Evolutionary conservation across 495 filamentous ascomycete species (phyloP).

Genomic region (Peziza echinospora): DNA sequence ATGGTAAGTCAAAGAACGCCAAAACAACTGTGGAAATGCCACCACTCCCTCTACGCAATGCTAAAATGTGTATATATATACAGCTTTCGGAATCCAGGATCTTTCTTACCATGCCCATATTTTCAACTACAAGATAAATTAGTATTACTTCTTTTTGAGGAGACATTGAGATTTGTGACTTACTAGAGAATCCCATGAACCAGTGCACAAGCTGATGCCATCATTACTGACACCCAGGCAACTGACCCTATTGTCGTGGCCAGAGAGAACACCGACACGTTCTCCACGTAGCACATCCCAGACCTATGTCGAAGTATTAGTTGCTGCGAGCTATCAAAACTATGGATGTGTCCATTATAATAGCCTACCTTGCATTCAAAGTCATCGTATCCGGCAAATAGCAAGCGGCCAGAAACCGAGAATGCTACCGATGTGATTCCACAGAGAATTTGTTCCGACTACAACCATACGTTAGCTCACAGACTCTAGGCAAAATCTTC

Average conservation of each 20-base stretch:
- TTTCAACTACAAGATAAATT: conserved; percentile 12
- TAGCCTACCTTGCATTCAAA: conserved; percentile 91
- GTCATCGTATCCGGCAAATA: conserved; percentile 96
- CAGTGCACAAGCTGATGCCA: conserved; percentile 95
- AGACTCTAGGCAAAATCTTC: background rate
- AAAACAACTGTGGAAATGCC: no score
- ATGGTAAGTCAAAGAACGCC: no score
- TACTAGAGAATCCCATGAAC: conserved; percentile 98
- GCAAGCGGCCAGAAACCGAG: conserved; percentile 82
- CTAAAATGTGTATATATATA: no score
- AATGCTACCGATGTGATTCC: conserved; percentile 97
- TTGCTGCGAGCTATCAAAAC: no score
- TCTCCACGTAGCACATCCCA: conserved; percentile 96
- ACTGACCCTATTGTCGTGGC: conserved; percentile 97
- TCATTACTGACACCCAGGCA: conserved; percentile 97
- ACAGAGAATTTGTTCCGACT: conserved; percentile 94
- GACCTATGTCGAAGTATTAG: conserved; percentile 35
- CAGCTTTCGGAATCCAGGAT: background rate
- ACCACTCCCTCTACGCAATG: no score
- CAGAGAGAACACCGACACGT: conserved; percentile 85
- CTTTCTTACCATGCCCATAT: conserved; percentile 15
- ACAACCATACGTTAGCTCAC: conserved; percentile 1
- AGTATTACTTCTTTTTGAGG: background rate
- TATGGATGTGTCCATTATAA: background rate
- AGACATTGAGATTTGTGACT: conserved; percentile 23